Evolutionary conservation across 768 basidiomycete species (phyloP).

Genomic region (Calocybe indica): DNA sequence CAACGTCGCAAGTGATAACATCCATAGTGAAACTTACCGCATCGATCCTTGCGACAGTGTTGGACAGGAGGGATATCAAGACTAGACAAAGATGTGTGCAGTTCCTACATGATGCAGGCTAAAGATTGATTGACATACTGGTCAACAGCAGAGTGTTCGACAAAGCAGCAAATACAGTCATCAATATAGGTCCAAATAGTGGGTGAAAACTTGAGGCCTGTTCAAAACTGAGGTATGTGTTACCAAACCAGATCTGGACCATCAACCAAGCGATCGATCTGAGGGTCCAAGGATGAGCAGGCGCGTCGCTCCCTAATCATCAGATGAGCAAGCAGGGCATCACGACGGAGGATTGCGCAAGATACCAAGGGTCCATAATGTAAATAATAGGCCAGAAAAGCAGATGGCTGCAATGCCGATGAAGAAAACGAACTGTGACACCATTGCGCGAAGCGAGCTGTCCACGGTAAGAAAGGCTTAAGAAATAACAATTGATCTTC

Average conservation of each 20-base stretch:
- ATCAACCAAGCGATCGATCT: constrained; percentile 75
- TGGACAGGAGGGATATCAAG: constrained; percentile 86
- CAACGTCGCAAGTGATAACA: too few relatives aligned
- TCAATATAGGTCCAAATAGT: constrained; percentile 70
- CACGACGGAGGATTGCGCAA: constrained; percentile 1
- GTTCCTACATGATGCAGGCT: neutral
- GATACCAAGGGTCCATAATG: constrained; percentile 41
- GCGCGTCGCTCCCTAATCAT: too few relatives aligned
- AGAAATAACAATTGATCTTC: constrained; percentile 13
- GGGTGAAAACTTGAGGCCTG: constrained; percentile 59
- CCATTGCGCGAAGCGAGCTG: constrained; percentile 80
- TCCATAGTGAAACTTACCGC: constrained; percentile 28
- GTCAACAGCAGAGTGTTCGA: constrained; percentile 77
- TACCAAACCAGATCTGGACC: constrained; percentile 86
- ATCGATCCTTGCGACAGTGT: constrained; percentile 82
- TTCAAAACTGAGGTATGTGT: constrained; percentile 55
- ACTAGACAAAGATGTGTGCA: constrained; percentile 26
- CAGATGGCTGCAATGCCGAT: constrained; percentile 71
- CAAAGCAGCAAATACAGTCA: constrained; percentile 75
- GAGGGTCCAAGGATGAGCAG: constrained; percentile 19
- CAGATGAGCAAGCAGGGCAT: neutral
- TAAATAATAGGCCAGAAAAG: constrained; percentile 69
- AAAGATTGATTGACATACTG: constrained; percentile 39
- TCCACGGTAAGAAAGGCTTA: neutral
- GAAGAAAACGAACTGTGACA: constrained; percentile 73